Base-by-base conservation (phyloP, 2,329 filamentous ascomycete genomes). In the Knoxdaviesia proteae region DNA sequence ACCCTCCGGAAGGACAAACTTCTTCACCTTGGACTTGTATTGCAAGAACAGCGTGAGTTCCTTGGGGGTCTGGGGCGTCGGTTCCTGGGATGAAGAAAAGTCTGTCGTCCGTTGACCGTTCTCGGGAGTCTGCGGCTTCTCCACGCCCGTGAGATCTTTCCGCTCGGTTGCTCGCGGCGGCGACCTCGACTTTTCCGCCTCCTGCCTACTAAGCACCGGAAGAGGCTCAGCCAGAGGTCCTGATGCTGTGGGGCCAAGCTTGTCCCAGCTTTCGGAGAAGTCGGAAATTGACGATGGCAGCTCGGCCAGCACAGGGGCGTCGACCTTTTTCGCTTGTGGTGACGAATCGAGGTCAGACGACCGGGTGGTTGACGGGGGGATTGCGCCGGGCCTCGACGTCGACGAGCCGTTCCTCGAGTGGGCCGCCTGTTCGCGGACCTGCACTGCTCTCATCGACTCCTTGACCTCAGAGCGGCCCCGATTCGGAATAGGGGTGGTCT, bases 1-100 rank as follows among this genome's bases (percentile, higher is more conserved):
- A 1, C 88, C 88, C 56, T 92, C 86, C 1, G 83, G 64, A 34
- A 96, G 70, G 10, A 94, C 76, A 55, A 92, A 92, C 57, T 96
- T 96, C 61, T 94, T 96, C 51, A 96, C 87, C 56, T 90, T 90
- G 51, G 81, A 90, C 57, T 92, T 94, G 63, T 96, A 94, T 59
- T 96, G 88, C 47, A 96, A 60, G 57, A 96, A 98, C 36, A 98
- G 64, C 0, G 88, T 96, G 41, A 98, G 67, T 50, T 94, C 86
- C 55, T 94, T 94, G 6, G 77, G 79, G 6, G 77, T 61, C 6
- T 66, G 60, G 10, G 63, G 66, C 6, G 84, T 84, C 0, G 60
- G 61, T 37, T 79, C 77, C 29, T 74, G 65, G 48, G 73, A 74
- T 37, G 68, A 68, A 20, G 42, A 67, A 64, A 11, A 31, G 36